Conservation (phyloP, 106 monocot genomes). For the Dioscorea zingiberensis region DNA sequence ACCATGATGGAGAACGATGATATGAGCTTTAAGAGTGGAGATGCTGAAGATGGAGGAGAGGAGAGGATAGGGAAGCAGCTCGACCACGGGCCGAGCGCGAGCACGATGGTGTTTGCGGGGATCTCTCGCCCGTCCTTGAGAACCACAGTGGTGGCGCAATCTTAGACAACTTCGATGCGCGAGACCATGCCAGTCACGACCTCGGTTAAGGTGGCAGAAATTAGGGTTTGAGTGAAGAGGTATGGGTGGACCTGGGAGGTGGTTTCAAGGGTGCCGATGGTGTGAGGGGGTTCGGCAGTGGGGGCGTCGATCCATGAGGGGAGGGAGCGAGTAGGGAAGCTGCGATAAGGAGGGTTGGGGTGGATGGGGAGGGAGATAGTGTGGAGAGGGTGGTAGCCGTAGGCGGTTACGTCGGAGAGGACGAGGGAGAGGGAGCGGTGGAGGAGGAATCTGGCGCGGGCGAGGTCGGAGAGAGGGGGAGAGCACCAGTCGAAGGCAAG, state of each 20-base stretch:
- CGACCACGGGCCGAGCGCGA: slow-evolving; percentile 87
- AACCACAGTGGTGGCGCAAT: slow-evolving; percentile 22
- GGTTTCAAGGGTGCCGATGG: slow-evolving; percentile 74
- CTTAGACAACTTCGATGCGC: slow-evolving; percentile 28
- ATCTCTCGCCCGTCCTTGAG: slow-evolving; percentile 11
- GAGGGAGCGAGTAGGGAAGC: background rate
- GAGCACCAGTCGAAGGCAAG: slow-evolving; percentile 94
- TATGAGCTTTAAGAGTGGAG: slow-evolving; percentile 69
- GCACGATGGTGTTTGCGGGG: slow-evolving; percentile 55
- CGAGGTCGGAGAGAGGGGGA: slow-evolving; percentile 47
- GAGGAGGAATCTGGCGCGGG: slow-evolving; percentile 66
- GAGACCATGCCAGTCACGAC: slow-evolving; percentile 54
- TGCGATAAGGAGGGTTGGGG: slow-evolving; percentile 1
- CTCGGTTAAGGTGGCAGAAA: slow-evolving; percentile 34
- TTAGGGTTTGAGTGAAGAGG: slow-evolving; percentile 63
- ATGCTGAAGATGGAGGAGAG: slow-evolving; percentile 45
- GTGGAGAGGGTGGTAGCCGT: slow-evolving; percentile 46
- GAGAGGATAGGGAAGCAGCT: slow-evolving; percentile 19
- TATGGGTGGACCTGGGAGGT: slow-evolving; percentile 87
- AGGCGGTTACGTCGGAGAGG: slow-evolving; percentile 32
- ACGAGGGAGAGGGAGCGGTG: slow-evolving; percentile 32
- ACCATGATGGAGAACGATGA: slow-evolving; percentile 61
- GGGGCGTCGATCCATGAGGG: slow-evolving; percentile 73
- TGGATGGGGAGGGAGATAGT: slow-evolving; percentile 29
- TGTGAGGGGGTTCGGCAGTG: slow-evolving; percentile 19